A percentile compares a stretch with the other conserved stretches of the same genome.
These are phyloP conservation scores for Pugionium cornutum DNA, from an alignment of 345 rosid genomes.

Conservation along the genomic window DNA sequence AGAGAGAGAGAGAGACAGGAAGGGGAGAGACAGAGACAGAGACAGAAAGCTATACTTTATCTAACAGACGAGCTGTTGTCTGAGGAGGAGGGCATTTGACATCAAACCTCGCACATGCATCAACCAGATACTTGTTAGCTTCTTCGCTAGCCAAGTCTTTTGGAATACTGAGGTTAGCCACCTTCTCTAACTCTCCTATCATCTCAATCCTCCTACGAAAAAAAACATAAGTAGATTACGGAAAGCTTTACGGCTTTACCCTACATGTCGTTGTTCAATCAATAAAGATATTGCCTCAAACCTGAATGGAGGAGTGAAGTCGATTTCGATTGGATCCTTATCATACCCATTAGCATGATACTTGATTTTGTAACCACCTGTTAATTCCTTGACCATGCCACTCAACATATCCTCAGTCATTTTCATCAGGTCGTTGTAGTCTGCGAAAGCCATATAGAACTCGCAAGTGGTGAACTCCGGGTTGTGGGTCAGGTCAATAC, in stretches of 20 bases:
- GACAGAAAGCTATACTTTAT: no score
- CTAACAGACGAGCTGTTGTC: conserved; percentile 43
- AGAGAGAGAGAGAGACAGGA: no score
- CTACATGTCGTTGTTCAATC: conserved; percentile 39
- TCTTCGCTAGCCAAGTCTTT: conserved; percentile 65
- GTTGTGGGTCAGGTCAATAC: conserved; percentile 96
- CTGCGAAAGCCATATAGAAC: conserved; percentile 86
- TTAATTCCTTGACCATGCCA: conserved; percentile 92
- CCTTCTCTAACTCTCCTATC: conserved; percentile 72
- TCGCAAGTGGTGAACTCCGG: conserved; percentile 99
- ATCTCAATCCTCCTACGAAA: conserved; percentile 72
- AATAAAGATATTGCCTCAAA: conserved; percentile 43
- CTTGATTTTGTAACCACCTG: conserved; percentile 84
- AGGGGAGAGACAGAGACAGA: no score
- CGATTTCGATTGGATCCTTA: conserved; percentile 78
- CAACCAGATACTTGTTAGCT: conserved; percentile 59
- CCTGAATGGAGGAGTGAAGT: conserved; percentile 78
- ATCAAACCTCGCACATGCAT: conserved; percentile 59
- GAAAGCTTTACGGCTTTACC: background rate
- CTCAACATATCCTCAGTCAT: conserved; percentile 81
- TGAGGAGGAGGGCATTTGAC: conserved; percentile 74
- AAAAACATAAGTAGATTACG: background rate
- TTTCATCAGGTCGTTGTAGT: conserved; percentile 78
- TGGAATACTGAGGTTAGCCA: conserved; percentile 66
- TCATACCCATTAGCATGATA: conserved; percentile 87